A percentile compares a stretch with the other conserved stretches of the same genome.
Evolutionary conservation across 352 stramenopile species (phyloP).

Genomic region (Phytopythium aichiense): DNA sequence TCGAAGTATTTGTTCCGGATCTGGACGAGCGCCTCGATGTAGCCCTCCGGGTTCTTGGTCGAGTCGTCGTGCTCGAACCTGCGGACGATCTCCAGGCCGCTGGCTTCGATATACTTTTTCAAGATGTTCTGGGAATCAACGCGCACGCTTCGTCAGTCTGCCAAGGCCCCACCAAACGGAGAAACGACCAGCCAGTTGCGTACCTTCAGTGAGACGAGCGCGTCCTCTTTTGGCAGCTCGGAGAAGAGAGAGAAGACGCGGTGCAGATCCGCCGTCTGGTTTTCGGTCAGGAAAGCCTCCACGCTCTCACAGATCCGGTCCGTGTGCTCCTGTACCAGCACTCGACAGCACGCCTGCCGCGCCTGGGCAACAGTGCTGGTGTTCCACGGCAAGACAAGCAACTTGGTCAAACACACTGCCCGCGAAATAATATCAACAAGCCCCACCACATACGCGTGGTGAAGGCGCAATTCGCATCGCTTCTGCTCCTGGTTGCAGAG

Average conservation of each 20-base stretch:
- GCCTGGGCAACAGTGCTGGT: conserved; percentile 72
- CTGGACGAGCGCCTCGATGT: conserved; percentile 82
- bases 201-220: conserved; percentile 81
- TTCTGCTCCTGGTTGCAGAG: conserved; percentile 79
- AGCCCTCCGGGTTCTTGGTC: conserved; percentile 76
- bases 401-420: neutral
- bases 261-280: conserved; percentile 74
- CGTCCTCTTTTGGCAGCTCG: conserved; percentile 73
- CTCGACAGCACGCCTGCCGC: conserved; percentile 71
- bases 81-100: conserved; percentile 68
- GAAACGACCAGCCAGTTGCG: neutral
- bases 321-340: conserved; percentile 75
- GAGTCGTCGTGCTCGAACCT: conserved; percentile 79
- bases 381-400: neutral
- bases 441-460: conserved; percentile 55
- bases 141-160: neutral
- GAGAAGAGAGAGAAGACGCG: conserved; percentile 82
- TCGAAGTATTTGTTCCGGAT: conserved; percentile 82
- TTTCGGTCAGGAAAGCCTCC: conserved; percentile 71
- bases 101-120: conserved; percentile 83
- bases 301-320: conserved; percentile 80
- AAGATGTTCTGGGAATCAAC: conserved; percentile 61
- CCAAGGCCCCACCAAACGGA: neutral
- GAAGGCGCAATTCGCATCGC: conserved; percentile 67
- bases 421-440: neutral